phyloP scores from a whole-genome alignment of 257 asterid species.

The Capsicum chinense region DNA sequence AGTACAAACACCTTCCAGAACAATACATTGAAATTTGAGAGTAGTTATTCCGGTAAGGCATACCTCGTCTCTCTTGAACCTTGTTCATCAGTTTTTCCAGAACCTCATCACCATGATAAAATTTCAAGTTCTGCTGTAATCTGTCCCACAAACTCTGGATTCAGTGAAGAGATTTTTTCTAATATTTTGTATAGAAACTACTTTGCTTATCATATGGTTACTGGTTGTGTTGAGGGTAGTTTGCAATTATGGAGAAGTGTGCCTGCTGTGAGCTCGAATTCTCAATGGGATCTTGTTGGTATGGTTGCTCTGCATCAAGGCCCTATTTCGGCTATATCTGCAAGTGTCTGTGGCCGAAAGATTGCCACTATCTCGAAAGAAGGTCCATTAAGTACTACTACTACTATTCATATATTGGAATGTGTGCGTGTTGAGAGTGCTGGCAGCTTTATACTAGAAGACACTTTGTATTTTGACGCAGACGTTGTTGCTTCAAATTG shows the following conservation, averaged over 20 bases:
- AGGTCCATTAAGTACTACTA: constrained; percentile 42
- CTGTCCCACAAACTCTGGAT: constrained; percentile 53
- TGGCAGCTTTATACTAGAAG: constrained; percentile 81
- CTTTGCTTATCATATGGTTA: constrained; percentile 78
- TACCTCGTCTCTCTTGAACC: constrained; percentile 63
- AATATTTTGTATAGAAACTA: constrained; percentile 48
- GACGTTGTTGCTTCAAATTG: constrained; percentile 71
- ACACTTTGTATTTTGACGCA: constrained; percentile 64
- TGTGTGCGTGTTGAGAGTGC: constrained; percentile 60
- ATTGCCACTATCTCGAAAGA: constrained; percentile 62
- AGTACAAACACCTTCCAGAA: constrained; percentile 40
- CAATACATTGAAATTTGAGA: constrained; percentile 52
- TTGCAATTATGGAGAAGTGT: constrained; percentile 85
- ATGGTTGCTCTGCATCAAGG: constrained; percentile 61
- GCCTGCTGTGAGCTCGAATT: constrained; percentile 54
- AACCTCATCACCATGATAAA: constrained; percentile 54
- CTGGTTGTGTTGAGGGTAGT: constrained; percentile 72
- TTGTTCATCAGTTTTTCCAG: constrained; percentile 72
- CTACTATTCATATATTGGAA: constrained; percentile 74
- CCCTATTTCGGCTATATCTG: constrained; percentile 59
- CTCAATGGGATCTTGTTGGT: constrained; percentile 86
- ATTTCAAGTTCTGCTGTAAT: constrained; percentile 73
- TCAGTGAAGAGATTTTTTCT: constrained; percentile 46
- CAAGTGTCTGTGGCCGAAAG: constrained; percentile 72
- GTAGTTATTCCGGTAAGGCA: constrained; percentile 58